Evolutionary conservation across 139 green algal species (phyloP).

Genomic region (Yamagishiella unicocca): DNA sequence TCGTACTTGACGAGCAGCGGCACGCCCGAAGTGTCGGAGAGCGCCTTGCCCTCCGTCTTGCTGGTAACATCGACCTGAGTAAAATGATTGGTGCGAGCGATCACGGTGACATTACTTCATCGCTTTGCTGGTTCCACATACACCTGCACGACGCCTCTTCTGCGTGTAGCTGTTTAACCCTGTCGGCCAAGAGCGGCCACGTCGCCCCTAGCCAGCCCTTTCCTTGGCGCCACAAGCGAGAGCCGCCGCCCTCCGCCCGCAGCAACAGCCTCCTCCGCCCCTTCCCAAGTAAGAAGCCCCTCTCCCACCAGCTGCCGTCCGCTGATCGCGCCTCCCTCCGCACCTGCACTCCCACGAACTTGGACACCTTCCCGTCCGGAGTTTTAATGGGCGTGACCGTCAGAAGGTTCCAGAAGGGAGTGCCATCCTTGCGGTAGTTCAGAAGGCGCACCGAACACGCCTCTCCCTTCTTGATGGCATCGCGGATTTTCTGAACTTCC

Average conservation of each 20-base stretch:
- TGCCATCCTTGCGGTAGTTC: conserved; percentile 95
- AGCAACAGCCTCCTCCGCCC: too few relatives aligned
- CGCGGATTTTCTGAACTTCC: conserved; percentile 86
- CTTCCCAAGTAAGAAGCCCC: too few relatives aligned
- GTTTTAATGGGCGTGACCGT: conserved; percentile 95
- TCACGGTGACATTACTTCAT: too few relatives aligned
- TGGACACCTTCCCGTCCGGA: conserved; percentile 87
- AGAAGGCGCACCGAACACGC: conserved; percentile 84
- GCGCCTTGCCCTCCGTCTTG: conserved; percentile 91
- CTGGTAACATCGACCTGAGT: conserved; percentile 96
- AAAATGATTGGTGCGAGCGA: too few relatives aligned
- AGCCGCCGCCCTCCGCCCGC: too few relatives aligned
- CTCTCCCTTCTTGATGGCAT: conserved; percentile 79
- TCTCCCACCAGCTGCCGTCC: too few relatives aligned
- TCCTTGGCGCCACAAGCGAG: too few relatives aligned
- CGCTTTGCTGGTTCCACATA: too few relatives aligned
- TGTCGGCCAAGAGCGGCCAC: too few relatives aligned
- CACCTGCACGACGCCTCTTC: too few relatives aligned
- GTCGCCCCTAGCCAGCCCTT: too few relatives aligned
- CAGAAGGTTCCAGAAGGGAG: conserved; percentile 97
- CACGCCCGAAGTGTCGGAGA: conserved; percentile 66
- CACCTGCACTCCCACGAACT: conserved; percentile 91
- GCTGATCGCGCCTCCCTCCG: neutral
- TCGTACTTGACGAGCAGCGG: conserved; percentile 93
- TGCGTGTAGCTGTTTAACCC: too few relatives aligned